Conservation (phyloP, 805 yeast genomes). For the Torulaspora quercuum region DNA sequence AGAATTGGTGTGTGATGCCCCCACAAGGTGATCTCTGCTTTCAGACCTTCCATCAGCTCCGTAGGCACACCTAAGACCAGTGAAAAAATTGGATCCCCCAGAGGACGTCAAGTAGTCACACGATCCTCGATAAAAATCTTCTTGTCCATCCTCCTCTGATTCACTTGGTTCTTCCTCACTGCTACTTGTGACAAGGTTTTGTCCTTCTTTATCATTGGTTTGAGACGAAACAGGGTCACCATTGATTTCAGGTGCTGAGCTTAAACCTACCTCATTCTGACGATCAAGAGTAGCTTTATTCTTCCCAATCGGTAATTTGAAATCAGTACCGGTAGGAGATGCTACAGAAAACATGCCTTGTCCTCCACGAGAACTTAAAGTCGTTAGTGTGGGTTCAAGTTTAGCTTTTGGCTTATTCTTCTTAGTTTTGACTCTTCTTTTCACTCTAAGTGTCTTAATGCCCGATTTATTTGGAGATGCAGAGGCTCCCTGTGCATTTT, state of each 20-base stretch:
- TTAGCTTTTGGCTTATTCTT: slow-evolving; percentile 2
- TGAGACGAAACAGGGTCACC: background rate
- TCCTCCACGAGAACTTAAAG: slow-evolving; percentile 4
- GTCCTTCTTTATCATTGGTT: background rate
- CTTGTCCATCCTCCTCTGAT: background rate
- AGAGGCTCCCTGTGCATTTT: slow-evolving; percentile 8
- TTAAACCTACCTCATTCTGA: too few relatives aligned
- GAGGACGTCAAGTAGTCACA: background rate
- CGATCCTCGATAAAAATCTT: background rate
- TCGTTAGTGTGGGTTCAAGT: slow-evolving; percentile 1
- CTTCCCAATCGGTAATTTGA: slow-evolving; percentile 2
- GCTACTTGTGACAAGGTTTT: background rate
- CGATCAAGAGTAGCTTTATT: too few relatives aligned
- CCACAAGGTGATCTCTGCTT: background rate
- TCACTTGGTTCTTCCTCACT: slow-evolving; percentile 2
- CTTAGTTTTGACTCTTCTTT: background rate
- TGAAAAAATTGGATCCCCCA: background rate
- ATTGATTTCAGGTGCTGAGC: too few relatives aligned
- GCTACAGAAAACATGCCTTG: slow-evolving; percentile 13
- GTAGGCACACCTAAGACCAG: too few relatives aligned
- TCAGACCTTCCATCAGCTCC: background rate
- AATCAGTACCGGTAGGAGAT: slow-evolving; percentile 14
- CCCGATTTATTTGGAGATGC: slow-evolving; percentile 1
- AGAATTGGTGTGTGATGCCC: slow-evolving; percentile 1
- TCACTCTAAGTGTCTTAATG: slow-evolving; percentile 4